Percentiles rank a stretch among this genome's conserved stretches.
phyloP scores from a whole-genome alignment of 192 early-diverging fungal species.

The Coemansia sp. region DNA sequence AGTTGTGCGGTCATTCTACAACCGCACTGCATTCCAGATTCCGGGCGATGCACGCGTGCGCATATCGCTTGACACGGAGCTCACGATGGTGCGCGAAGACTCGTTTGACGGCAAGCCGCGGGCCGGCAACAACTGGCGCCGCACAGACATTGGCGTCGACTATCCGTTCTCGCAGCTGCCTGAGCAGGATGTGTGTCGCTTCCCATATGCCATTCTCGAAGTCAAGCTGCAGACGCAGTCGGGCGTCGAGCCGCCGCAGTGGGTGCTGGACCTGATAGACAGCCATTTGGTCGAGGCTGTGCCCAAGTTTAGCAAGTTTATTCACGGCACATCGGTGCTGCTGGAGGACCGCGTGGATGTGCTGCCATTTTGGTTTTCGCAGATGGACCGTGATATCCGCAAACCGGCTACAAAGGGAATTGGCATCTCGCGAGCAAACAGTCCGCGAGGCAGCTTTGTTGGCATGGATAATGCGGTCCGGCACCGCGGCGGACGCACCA shows the following conservation, averaged over 20 bases:
- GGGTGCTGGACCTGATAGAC: slow-evolving; percentile 90
- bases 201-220: slow-evolving; percentile 96
- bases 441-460: slow-evolving; percentile 44
- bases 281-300: slow-evolving; percentile 90
- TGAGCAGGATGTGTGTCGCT: slow-evolving; percentile 75
- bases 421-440: slow-evolving; percentile 52
- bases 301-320: slow-evolving; percentile 98
- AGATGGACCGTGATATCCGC: slow-evolving; percentile 92
- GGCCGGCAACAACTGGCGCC: slow-evolving; percentile 86
- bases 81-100: slow-evolving; percentile 96
- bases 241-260: slow-evolving; percentile 87
- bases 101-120: slow-evolving; percentile 64
- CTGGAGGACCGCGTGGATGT: slow-evolving; percentile 76
- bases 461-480: slow-evolving; percentile 22
- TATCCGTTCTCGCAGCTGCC: slow-evolving; percentile 79
- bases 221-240: slow-evolving; percentile 95
- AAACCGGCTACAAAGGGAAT: slow-evolving; percentile 65
- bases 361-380: slow-evolving; percentile 93
- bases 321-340: slow-evolving; percentile 89
- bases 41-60: slow-evolving; percentile 92
- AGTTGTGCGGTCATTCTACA: slow-evolving; percentile 89
- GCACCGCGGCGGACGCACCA: slow-evolving; percentile 15
- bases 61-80: slow-evolving; percentile 92
- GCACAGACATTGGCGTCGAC: slow-evolving; percentile 77
- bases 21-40: slow-evolving; percentile 97